Base-by-base conservation (phyloP, 208 protist genomes). In the Phytomonas francai region DNA sequence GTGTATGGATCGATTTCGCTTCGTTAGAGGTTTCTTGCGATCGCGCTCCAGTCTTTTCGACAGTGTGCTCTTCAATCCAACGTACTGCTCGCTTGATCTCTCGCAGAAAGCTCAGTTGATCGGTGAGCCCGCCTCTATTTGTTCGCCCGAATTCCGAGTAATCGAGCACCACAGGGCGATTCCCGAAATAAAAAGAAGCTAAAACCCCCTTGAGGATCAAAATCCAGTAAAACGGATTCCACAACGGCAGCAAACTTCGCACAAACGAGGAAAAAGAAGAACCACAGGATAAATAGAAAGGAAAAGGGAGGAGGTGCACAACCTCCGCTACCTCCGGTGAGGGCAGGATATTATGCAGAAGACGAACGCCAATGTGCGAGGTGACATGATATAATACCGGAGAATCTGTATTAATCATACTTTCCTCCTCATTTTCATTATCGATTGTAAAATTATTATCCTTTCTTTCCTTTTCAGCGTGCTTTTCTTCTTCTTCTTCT, bases 301-400 rank as follows among this genome's bases (percentile, higher is more conserved):
- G 51, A 6, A 6, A 6, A 14, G 5, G 11, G 59, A 29, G 33
- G 3, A 72, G 66, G 68, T 91, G 81, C 36, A 82, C 84, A n/a
- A 89, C 76, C 65, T 95, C 89, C 22, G 69, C 45, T 70, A 92
- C 81, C 72, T 95, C 89, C 6, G 89, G 89, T 2, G 81, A 91
- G 32, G 84, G 54, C 36, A 95, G 72, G 12, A 95, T 72, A 62
- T 91, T 89, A 72, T 92, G 86, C 11, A 95, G 59, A 16, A 95
- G 73, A 28, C 86, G 87, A 16, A 80, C 79, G 14, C 72, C 78
- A 19, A 95, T 73, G 22, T 76, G 67, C 61, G 84, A 95, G 11
- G 51, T 79, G 16, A 85, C 84, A 5, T 70, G 63, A 62, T 85
- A 90, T 32, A 92, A 68, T 45, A 88, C 67, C 0, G 82, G 79